Evolutionary conservation across 225 moss, liverwort and hornwort genomes (phyloP), one percentile per base, ranked within the genome.

Genomic region (Marchantia paleacea): DNA sequence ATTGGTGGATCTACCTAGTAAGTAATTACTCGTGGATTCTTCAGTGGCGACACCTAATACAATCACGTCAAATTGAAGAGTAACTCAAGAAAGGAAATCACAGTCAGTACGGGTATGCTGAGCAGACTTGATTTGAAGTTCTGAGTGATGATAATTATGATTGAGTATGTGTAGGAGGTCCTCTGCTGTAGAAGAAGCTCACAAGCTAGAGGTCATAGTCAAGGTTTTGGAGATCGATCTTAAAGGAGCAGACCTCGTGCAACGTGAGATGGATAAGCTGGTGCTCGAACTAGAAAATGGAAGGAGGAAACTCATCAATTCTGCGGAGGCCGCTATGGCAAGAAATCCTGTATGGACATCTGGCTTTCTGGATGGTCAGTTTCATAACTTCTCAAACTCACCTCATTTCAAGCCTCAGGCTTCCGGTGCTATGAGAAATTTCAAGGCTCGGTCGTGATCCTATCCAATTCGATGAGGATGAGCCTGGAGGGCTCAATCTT

Each of bases 281-380:
- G 73, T 94, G 39, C 69, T 80, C 71, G 84, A 87, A 80, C 86
- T 92, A 77, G 85, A 90, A 70, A 85, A 73, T 55, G 94, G 94
- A 80, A 84, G 89, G 81, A 76, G 76, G 58, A 85, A 91, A 64
- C 80, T 89, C 70, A 77, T 88, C 65, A 83, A 86, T 25, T 79
- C 81, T 75, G 85, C 91, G 9, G 82, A 89, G 54, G 83, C 76
- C 71, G 92, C 96, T 53, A 82, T 85, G 78, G 85, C 88, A 47
- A 86, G 91, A 66, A 86, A 87, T 31, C 92, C 94, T 7, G 84
- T 87, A 20, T 93, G 92, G 92, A 94, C 86, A 29, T 89, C 86
- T 80, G 94, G 94, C 31, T 97, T 97, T 81, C 87, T 97, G 26
- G 96, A 97, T 73, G 94, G 94, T 97, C 80, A 82, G 57, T 24